Evolutionary conservation across 345 rosid species (phyloP), one percentile per base, ranked within the genome.

Genomic region (Arabis alpina): DNA sequence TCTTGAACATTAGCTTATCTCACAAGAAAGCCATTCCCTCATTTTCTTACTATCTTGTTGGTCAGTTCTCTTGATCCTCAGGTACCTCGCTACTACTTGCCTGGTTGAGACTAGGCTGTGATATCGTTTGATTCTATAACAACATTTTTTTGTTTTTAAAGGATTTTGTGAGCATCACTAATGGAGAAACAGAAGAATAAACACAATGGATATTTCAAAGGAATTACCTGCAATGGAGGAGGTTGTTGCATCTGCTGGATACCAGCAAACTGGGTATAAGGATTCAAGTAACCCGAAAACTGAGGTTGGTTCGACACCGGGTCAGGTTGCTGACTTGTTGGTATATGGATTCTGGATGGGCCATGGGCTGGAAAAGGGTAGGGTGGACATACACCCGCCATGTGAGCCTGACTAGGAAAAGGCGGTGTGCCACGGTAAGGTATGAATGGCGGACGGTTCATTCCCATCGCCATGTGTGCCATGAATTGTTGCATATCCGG

Each of bases 401-500:
- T n/a, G n/a, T n/a, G n/a, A n/a, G n/a, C n/a, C n/a, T n/a, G 61
- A 36, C 66, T n/a, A n/a, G 77, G 61, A 58, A 58, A 65, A 44
- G 58, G 34, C 6, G 34, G 0, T 27, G 34, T 16, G 12, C 64
- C 58, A 0, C 36, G 70, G 34, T 23, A 51, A 24, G 68, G 68
- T 43, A 16, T 19, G 6, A 44, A 60, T 5, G 78, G 73, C 28
- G 75, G 71, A 40, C 23, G 45, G 59, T 69, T 61, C n/a, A n/a
- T n/a, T n/a, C n/a, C n/a, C n/a, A n/a, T n/a, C 75, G 76, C 80
- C 85, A n/a, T 78, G 73, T n/a, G n/a, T n/a, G n/a, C n/a, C n/a
- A n/a, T n/a, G n/a, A 75, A 81, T 42, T 66, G 85, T 76, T 80
- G 88, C 76, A 27, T 51, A n/a, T n/a, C n/a, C n/a, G n/a, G n/a